Evolutionary conservation across 116 monocot species (phyloP).

Genomic region (Zostera marina): DNA sequence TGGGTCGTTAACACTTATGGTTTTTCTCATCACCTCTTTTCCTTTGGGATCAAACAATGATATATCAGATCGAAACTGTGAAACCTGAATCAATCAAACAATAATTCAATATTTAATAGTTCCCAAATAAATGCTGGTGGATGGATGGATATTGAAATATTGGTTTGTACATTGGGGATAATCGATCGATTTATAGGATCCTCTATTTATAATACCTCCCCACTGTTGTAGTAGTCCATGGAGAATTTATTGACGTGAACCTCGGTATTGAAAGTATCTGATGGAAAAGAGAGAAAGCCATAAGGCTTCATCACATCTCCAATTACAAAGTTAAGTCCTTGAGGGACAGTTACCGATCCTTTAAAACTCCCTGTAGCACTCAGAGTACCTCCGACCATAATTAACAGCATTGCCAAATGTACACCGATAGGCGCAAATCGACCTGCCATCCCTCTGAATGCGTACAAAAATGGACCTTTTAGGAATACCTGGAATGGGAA

Average conservation of each 20-base stretch:
- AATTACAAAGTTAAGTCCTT: constrained; percentile 81
- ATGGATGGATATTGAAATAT: neutral
- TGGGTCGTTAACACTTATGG: constrained; percentile 92
- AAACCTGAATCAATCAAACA: constrained; percentile 30
- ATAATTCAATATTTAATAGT: neutral
- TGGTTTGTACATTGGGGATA: neutral
- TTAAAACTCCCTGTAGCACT: constrained; percentile 73
- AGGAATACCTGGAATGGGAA: constrained; percentile 44
- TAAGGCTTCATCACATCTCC: constrained; percentile 75
- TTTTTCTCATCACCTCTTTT: constrained; percentile 81
- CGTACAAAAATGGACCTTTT: constrained; percentile 78
- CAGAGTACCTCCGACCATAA: constrained; percentile 83
- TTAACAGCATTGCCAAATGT: constrained; percentile 83
- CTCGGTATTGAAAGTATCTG: constrained; percentile 57
- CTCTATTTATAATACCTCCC: constrained; percentile 39
- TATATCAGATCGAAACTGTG: constrained; percentile 79
- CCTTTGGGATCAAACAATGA: constrained; percentile 62
- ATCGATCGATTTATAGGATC: neutral
- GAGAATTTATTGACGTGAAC: constrained; percentile 93
- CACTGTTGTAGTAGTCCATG: constrained; percentile 94
- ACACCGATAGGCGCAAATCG: constrained; percentile 93
- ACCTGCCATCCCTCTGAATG: constrained; percentile 89
- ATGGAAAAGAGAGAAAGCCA: constrained; percentile 63
- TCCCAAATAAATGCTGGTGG: neutral
- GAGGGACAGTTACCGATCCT: constrained; percentile 84